phyloP scores from a whole-genome alignment of 2,329 filamentous ascomycete genomes.

The Ophiostoma sp. region DNA sequence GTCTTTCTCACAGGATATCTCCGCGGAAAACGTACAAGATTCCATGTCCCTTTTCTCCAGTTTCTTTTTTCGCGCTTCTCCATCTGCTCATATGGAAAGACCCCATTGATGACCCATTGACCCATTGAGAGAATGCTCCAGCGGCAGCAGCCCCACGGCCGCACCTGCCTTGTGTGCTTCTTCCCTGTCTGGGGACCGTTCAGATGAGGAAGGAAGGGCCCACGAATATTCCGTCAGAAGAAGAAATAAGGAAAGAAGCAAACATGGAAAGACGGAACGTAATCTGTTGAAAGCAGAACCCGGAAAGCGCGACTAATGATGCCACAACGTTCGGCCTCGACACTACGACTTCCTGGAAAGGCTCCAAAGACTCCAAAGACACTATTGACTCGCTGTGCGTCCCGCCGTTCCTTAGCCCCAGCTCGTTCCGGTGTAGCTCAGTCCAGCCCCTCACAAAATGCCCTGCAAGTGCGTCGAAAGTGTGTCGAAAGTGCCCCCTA shows the following conservation, averaged over 20 bases:
- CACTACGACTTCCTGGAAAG: neutral
- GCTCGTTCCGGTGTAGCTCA: neutral
- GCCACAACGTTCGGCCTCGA: neutral
- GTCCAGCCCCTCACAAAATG: neutral
- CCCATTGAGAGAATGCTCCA: neutral
- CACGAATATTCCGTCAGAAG: neutral
- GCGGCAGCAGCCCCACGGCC: neutral
- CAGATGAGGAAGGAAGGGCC: neutral
- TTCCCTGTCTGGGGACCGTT: constrained; percentile 4
- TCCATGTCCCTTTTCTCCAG: neutral
- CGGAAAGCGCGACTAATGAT: neutral
- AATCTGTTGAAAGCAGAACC: neutral
- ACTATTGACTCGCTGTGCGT: constrained; percentile 14
- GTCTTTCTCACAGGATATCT: neutral
- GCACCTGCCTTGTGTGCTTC: neutral
- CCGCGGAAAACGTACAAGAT: neutral
- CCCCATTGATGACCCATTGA: too few species aligned
- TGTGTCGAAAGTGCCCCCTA: neutral
- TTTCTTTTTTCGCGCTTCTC: neutral
- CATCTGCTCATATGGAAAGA: neutral
- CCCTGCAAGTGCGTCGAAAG: neutral
- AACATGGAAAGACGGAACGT: neutral
- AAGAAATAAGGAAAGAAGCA: neutral
- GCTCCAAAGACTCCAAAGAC: neutral
- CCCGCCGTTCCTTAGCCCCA: constrained; percentile 2